A percentile compares a stretch with the other conserved stretches of the same genome.
These are phyloP conservation scores for Fermentozyma sake DNA, from an alignment of 1,139 yeast species.

Conservation along the genomic window DNA sequence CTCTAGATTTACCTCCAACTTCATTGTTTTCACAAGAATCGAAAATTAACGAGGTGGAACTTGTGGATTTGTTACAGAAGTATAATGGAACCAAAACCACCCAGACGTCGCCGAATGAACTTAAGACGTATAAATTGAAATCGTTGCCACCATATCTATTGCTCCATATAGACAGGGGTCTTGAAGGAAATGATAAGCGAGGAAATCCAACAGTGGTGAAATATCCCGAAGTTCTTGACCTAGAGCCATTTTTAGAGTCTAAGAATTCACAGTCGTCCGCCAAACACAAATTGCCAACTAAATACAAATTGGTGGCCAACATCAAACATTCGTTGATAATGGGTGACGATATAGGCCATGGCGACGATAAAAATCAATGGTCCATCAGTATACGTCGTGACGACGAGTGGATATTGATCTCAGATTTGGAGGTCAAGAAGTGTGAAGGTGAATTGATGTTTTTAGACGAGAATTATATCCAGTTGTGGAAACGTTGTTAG, in stretches of 20 bases:
- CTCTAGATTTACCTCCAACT: constrained; percentile 54
- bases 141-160: constrained; percentile 50
- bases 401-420: constrained; percentile 54
- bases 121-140: constrained; percentile 35
- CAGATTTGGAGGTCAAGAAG: constrained; percentile 43
- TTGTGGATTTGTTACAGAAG: constrained; percentile 44
- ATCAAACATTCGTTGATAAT: constrained; percentile 52
- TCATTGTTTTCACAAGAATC: constrained; percentile 44
- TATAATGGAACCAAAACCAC: constrained; percentile 29
- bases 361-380: constrained; percentile 40
- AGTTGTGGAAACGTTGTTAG: constrained; percentile 50
- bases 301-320: constrained; percentile 49
- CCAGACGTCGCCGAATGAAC: constrained; percentile 14
- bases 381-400: constrained; percentile 44
- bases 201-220: constrained; percentile 64
- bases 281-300: too few species aligned
- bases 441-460: constrained; percentile 59
- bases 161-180: constrained; percentile 51
- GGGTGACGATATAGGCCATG: too few species aligned
- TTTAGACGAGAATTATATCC: constrained; percentile 59
- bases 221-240: constrained; percentile 46
- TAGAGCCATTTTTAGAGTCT: constrained; percentile 12
- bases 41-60: constrained; percentile 50
- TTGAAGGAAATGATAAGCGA: constrained; percentile 26
- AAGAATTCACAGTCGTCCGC: background rate